Base-by-base conservation (phyloP, 2,329 filamentous ascomycete species). In the Phialocephala sp. region DNA sequence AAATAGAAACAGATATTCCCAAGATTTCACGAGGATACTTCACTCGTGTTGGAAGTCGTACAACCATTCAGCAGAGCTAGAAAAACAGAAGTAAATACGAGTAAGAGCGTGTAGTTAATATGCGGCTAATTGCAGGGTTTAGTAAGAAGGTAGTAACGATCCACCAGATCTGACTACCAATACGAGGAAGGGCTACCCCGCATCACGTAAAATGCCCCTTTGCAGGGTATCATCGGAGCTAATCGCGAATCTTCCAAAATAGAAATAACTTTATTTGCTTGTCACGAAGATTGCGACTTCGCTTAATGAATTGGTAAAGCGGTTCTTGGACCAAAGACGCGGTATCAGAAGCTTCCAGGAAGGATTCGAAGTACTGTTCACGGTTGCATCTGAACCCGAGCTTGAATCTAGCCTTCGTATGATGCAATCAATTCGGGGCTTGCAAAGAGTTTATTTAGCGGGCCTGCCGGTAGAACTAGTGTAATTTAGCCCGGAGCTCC, bases 151-250 rank as follows among this genome's bases (percentile, higher is more conserved):
- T 32, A 6, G 27, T 32, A 32, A 32, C 27, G 27, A 32, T n/a
- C n/a, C n/a, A n/a, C n/a, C n/a, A n/a, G n/a, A n/a, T 20, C 36
- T 20, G 1, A 12, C 15, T 37, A n/a, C 24, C 36, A 41, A 66
- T 63, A 66, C 54, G 45, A 62, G 56, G 43, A 62, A 60, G 32
- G 60, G 15, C 20, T 39, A 57, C 47, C 64, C 50, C 57, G 56
- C 64, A 62, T 62, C 32, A 52, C 36, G 58, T 61, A 52, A 35
- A 50, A 64, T 45, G 43, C 36, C 32, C 60, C 56, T 45, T 35
- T 39, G 18, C 52, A 56, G 20, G 27, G 14, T 56, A 5, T 36
- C 27, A 39, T 41, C 15, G 4, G 8, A 1, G 14, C 18, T 8
- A 5, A 4, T 37, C 35, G 35, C 12, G 12, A 35, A 32, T 27